Conservation (phyloP, 2,329 filamentous ascomycete genomes). For the Aschersonia sp. region DNA sequence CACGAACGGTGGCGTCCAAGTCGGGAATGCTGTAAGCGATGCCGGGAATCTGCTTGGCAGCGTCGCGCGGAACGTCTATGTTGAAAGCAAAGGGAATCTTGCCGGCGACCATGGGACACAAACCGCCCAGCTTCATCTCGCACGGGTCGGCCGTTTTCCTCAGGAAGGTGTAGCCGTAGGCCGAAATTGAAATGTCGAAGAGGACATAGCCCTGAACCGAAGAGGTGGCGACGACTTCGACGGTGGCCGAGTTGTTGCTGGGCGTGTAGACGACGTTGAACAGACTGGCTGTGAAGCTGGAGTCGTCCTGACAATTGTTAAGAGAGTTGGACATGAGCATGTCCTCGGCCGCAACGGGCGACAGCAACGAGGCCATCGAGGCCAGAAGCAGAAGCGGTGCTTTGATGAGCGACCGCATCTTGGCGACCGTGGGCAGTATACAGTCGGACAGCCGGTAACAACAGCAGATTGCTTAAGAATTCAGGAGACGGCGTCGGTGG, state of each 20-base stretch:
- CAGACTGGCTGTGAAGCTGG: constrained; percentile 71
- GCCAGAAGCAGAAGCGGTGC: constrained; percentile 30
- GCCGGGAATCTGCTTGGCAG: constrained; percentile 54
- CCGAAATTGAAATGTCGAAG: constrained; percentile 61
- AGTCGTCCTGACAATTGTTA: constrained; percentile 71
- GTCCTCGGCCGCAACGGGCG: constrained; percentile 42
- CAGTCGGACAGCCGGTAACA: too few relatives aligned
- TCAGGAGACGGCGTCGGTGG: too few relatives aligned
- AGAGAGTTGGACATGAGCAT: constrained; percentile 72
- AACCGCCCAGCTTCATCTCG: constrained; percentile 49
- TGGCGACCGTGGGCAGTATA: constrained; percentile 6
- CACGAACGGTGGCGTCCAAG: constrained; percentile 70
- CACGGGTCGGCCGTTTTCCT: constrained; percentile 63
- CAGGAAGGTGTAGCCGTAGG: constrained; percentile 68
- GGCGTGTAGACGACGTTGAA: constrained; percentile 78
- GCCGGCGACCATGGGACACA: constrained; percentile 85
- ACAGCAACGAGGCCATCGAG: constrained; percentile 25
- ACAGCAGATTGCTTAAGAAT: too few relatives aligned
- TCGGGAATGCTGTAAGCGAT: constrained; percentile 86
- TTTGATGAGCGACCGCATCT: constrained; percentile 32
- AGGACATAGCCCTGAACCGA: constrained; percentile 69
- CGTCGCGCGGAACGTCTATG: constrained; percentile 39
- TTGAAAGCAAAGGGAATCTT: constrained; percentile 65
- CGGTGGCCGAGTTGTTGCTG: constrained; percentile 54
- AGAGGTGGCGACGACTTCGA: constrained; percentile 70